phyloP scores from a whole-genome alignment of 2,329 filamentous ascomycete species.

The Knufia fluminis region DNA sequence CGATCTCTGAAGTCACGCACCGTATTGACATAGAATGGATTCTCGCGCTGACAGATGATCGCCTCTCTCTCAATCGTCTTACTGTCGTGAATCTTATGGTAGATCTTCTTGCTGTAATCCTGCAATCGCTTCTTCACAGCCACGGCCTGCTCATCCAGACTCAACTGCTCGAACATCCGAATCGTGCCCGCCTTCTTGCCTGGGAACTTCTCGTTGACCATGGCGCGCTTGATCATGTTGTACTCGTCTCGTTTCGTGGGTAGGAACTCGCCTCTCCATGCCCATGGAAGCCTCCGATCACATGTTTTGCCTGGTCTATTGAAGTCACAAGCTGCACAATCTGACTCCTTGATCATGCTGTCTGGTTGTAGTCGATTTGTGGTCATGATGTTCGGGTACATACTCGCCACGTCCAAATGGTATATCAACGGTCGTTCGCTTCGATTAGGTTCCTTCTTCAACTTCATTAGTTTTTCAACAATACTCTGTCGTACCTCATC shows the following conservation, averaged over 20 bases:
- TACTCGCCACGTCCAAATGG: constrained; percentile 95
- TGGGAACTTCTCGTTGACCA: constrained; percentile 89
- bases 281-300: constrained; percentile 87
- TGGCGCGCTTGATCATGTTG: constrained; percentile 91
- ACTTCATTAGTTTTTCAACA: constrained; percentile 54
- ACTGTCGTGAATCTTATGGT: constrained; percentile 96
- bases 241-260: constrained; percentile 96
- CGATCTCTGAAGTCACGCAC: constrained; percentile 94
- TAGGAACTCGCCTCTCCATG: constrained; percentile 95
- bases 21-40: constrained; percentile 96
- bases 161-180: constrained; percentile 71
- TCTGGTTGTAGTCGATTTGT: constrained; percentile 95
- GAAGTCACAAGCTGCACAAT: constrained; percentile 96
- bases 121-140: constrained; percentile 80
- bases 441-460: constrained; percentile 77
- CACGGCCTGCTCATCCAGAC: constrained; percentile 68
- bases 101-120: constrained; percentile 95
- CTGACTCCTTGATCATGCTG: constrained; percentile 95
- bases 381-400: constrained; percentile 99
- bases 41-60: constrained; percentile 96
- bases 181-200: constrained; percentile 63
- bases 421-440: constrained; percentile 86
- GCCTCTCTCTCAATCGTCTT: constrained; percentile 89
- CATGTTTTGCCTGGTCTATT: constrained; percentile 96
- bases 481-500: constrained; percentile 81